Conservation (phyloP, 495 filamentous ascomycete genomes). For the Xylaria longipes region DNA sequence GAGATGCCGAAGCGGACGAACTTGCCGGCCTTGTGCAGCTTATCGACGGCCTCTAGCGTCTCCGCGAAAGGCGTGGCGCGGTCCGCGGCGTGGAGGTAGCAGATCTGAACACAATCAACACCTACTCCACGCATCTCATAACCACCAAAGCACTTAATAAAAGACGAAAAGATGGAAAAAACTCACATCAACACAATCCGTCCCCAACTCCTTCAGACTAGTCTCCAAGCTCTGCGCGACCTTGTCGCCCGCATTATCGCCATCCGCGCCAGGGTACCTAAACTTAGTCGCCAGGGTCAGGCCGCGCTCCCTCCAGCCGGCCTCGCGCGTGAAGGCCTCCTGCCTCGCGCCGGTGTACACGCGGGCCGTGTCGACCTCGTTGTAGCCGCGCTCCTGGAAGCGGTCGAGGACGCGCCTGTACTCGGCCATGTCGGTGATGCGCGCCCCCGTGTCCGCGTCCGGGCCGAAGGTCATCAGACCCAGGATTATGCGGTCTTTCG, state of each 20-base stretch:
- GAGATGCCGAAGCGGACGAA: constrained; percentile 82
- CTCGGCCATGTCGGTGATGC: constrained; percentile 71
- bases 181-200: constrained; percentile 72
- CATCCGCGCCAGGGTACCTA: constrained; percentile 66
- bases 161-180: neutral
- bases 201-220: constrained; percentile 73
- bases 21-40: constrained; percentile 86
- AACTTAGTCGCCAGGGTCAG: constrained; percentile 86
- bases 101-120: constrained; percentile 54
- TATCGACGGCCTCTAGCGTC: constrained; percentile 76
- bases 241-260: constrained; percentile 64
- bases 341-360: constrained; percentile 76
- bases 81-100: constrained; percentile 88
- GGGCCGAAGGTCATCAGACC: constrained; percentile 69
- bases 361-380: constrained; percentile 81
- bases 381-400: constrained; percentile 75
- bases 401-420: constrained; percentile 70
- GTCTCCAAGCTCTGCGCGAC: constrained; percentile 67
- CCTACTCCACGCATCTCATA: neutral
- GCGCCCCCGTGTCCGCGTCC: constrained; percentile 62
- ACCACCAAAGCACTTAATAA: neutral
- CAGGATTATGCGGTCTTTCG: constrained; percentile 62
- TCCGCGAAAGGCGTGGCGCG: constrained; percentile 78
- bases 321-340: constrained; percentile 79
- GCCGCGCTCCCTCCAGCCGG: constrained; percentile 81